Evolutionary conservation across 1,139 yeast genomes (phyloP).

Genomic region (Blastobotrys petasosporus): DNA sequence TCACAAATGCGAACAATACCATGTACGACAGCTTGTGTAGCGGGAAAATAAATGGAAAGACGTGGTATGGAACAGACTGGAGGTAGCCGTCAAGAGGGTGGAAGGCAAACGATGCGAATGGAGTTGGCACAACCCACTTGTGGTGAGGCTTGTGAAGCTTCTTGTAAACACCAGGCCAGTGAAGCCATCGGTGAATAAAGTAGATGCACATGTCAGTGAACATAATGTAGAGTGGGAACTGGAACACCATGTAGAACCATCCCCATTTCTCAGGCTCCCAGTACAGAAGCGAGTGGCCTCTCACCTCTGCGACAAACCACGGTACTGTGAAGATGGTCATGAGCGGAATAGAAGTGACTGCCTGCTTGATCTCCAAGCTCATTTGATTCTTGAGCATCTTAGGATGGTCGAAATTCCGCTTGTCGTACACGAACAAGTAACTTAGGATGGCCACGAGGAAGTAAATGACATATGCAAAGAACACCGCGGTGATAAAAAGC

Average conservation of each 20-base stretch:
- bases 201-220: constrained; percentile 93
- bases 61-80: constrained; percentile 89
- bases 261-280: constrained; percentile 62
- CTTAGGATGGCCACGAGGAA: constrained; percentile 69
- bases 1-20: constrained; percentile 77
- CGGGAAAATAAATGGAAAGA: constrained; percentile 87
- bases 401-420: constrained; percentile 88
- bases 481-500: constrained; percentile 61
- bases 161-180: constrained; percentile 86
- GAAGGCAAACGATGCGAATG: constrained; percentile 97
- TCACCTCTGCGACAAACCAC: constrained; percentile 77
- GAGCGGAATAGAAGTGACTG: constrained; percentile 72
- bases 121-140: constrained; percentile 98
- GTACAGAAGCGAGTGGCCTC: constrained; percentile 77
- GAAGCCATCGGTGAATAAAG: constrained; percentile 85
- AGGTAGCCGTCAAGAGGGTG: constrained; percentile 95
- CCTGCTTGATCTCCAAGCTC: constrained; percentile 71
- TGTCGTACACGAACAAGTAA: constrained; percentile 74
- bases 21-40: constrained; percentile 82
- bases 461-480: constrained; percentile 83
- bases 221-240: constrained; percentile 71
- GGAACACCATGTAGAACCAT: constrained; percentile 55
- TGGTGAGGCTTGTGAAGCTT: constrained; percentile 95
- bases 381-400: constrained; percentile 91
- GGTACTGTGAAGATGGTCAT: constrained; percentile 88